Base-by-base conservation (phyloP, 2,329 filamentous ascomycete genomes). In the Alternaria sp. region DNA sequence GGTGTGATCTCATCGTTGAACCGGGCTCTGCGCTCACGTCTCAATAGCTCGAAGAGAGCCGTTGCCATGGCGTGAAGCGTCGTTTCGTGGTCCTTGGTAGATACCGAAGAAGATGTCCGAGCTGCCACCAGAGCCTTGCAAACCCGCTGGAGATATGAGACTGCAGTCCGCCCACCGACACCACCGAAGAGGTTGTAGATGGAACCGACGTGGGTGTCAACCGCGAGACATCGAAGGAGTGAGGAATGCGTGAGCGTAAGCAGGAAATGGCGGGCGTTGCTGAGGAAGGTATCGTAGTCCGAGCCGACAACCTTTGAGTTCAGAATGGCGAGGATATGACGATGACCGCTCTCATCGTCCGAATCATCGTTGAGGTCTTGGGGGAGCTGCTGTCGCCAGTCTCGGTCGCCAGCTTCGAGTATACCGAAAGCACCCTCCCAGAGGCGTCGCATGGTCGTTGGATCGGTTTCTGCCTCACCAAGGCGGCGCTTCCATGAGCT, bases 171-270 rank as follows among this genome's bases (percentile, higher is more conserved):
- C 12, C 77, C 77, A 51, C 75, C 72, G 13, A 65, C 68, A 10
- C 79, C 77, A 50, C 73, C 67, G 25, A 81, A 70, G 61, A 77
- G 79, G 11, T 75, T 79, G 62, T 80, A 81, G 6, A 81, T 46
- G 8, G 52, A 59, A 12, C 76, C 75, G 7, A 81, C 73, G 30
- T 66, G 71, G 3, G 75, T 80, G 60, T 81, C 77, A 1, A 80
- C 64, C 4, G 78, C 71, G 10, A 81, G 69, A 50, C 74, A 78
- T 30, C 79, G 71, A 12, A 81, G 56, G 15, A 81, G 54, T 4
- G 73, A 65, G 7, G 67, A 49, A 61, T 82, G 78, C 1, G 79
- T 78, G 2, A 81, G 71, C 1, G 76, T 73, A 9, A 62, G 60
- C 4, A 77, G 70, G 44, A 77, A 77, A 4, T 62, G 26, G 15